Evolutionary conservation across 345 rosid genomes (phyloP).

Genomic region (Populus alba): DNA sequence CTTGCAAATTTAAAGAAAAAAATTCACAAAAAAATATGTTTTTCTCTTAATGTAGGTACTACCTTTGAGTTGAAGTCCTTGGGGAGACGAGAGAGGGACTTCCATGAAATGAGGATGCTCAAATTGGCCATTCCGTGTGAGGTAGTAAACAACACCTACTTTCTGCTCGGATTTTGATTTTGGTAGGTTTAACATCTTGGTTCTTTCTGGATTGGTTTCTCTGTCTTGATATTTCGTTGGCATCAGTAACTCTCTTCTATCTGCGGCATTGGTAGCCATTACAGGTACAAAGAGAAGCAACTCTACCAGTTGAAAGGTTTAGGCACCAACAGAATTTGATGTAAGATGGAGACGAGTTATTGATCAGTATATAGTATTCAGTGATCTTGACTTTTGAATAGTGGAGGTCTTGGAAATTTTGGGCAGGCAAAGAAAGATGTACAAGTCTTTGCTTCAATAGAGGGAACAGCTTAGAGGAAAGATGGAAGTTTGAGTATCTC

Average conservation of each 20-base stretch:
- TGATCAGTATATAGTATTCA: background rate
- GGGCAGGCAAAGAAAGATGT: background rate
- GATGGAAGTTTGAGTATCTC: background rate
- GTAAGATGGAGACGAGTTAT: background rate
- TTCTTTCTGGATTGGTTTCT: slow-evolving; percentile 30
- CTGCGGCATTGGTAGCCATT: slow-evolving; percentile 29
- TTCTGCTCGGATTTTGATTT: slow-evolving; percentile 20
- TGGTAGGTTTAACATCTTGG: slow-evolving; percentile 25
- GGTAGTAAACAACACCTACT: slow-evolving; percentile 18
- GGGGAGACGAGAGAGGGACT: slow-evolving; percentile 13
- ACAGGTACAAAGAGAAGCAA: background rate
- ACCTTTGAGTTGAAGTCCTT: slow-evolving; percentile 21
- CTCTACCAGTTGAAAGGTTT: background rate
- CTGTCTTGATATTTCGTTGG: slow-evolving; percentile 16
- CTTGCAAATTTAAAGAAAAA: background rate
- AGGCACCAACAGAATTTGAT: background rate
- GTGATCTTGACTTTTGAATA: background rate
- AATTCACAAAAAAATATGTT: background rate
- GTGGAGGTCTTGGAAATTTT: background rate
- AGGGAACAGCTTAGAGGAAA: slow-evolving; percentile 5
- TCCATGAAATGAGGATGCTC: slow-evolving; percentile 26
- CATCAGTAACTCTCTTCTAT: slow-evolving; percentile 6
- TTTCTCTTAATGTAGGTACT: background rate
- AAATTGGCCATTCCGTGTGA: slow-evolving; percentile 16
- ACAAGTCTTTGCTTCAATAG: background rate